Evolutionary conservation across 192 early-diverging fungal species (phyloP), one percentile per base, ranked within the genome.

Genomic region (Phlyctochytrium planicorne): DNA sequence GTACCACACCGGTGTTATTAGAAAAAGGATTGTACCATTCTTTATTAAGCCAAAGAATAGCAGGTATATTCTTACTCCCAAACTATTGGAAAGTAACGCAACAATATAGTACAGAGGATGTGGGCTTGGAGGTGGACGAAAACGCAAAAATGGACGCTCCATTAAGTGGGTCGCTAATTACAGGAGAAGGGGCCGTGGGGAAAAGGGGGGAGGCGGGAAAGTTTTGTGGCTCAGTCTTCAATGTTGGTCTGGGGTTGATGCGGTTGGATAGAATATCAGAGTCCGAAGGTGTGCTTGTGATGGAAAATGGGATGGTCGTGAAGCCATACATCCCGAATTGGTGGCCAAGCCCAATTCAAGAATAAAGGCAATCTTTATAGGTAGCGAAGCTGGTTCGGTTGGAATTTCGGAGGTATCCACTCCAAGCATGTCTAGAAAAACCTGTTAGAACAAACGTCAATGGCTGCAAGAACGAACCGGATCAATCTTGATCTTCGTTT

Each of bases 21-120:
- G 96, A 52, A 98, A 98, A 81, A 85, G 95, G 53, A 80, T 99
- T 3, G 83, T 97, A 31, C 94, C 94, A 2, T 83, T 95, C 0
- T 86, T 90, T 66, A 72, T 91, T 20, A 85, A 78, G 56, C 66
- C 59, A 2, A 73, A 79, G 24, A 66, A 66, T 24, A 80, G 88
- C 17, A 55, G 52, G 65, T 72, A 16, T 62, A 80, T 61, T 20
- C 30, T 3, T 14, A 2, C n/a, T 1, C 2, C 17, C 24, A 33
- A 12, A 2, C 17, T 14, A 23, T 68, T 24, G 31, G 25, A 17
- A 34, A 31, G 69, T 66, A 30, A 56, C n/a, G 70, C 75, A 47
- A 74, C 69, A 34, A 70, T 68, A 60, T 53, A 79, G 73, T 17
- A 53, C 74, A 53, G 68, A 82, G 68, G 40, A 56, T 72, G 3